phyloP scores from a whole-genome alignment of 345 rosid species.

The Populus pruinosa region DNA sequence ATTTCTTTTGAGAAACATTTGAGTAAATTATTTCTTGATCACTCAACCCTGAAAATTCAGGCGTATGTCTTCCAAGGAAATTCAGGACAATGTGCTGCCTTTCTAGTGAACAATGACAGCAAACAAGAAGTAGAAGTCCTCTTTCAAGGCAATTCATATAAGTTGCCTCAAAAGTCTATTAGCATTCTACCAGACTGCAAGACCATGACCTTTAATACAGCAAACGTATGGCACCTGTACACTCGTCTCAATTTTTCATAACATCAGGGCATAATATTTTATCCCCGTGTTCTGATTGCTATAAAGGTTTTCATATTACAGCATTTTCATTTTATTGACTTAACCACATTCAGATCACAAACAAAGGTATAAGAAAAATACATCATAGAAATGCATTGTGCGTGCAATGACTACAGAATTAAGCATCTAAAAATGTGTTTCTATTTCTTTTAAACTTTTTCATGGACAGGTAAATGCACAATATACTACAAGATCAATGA shows the following conservation, averaged over 20 bases:
- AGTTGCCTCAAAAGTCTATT: slow-evolving; percentile 60
- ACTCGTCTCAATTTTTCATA: too few species aligned
- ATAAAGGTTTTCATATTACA: neutral
- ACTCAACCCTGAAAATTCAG: slow-evolving; percentile 20
- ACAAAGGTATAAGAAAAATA: neutral
- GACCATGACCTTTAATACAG: slow-evolving; percentile 61
- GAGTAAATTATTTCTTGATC: neutral
- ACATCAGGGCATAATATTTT: neutral
- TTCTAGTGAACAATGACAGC: slow-evolving; percentile 50
- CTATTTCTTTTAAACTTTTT: neutral
- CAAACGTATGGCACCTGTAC: slow-evolving; percentile 38
- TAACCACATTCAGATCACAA: neutral
- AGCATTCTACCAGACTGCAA: slow-evolving; percentile 73
- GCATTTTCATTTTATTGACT: neutral
- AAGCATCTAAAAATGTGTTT: neutral
- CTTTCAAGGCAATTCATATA: slow-evolving; percentile 45
- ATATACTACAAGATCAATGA: slow-evolving; percentile 43
- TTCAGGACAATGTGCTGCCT: slow-evolving; percentile 54
- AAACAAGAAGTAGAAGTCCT: slow-evolving; percentile 27
- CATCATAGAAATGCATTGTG: neutral
- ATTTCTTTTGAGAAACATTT: neutral
- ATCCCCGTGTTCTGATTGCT: neutral
- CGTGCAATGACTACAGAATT: neutral
- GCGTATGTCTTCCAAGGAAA: slow-evolving; percentile 54
- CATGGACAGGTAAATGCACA: slow-evolving; percentile 49